Base-by-base conservation (phyloP, 1,284 basidiomycete species). In the Testicularia cyperi region DNA sequence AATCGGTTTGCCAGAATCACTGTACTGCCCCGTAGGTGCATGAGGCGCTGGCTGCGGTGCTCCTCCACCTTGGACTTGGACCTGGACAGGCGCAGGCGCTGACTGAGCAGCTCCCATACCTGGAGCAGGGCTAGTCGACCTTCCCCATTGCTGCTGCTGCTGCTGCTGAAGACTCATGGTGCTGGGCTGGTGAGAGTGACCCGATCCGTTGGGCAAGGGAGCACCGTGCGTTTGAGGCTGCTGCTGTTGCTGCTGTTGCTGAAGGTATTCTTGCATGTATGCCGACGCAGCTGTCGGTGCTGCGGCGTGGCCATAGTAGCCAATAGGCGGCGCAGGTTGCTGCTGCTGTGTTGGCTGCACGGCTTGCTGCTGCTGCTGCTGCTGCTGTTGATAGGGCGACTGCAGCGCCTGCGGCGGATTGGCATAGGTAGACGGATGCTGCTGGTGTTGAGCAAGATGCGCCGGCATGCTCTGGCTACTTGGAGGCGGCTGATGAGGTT, bases 1-100 rank as follows among this genome's bases (percentile, higher is more conserved):
- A 30, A 92, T 86, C 2, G 84, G 83, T 32, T 82, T 81, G 0
- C 90, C 90, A 38, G 86, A 84, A 45, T 90, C 88, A 21, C 86
- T 88, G 44, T 84, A 85, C 65, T 86, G 83, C 0, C 84, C 83
- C 2, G 85, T 85, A 8, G 84, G 83, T 7, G 83, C 79, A 9
- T 66, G 43, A 19, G 32, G 71, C 16, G 45, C 43, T 5, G 38
- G 31, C 23, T 63, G 60, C 12, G 34, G 19, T 6, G 34, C 20
- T 36, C 34, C 23, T 13, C 24, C 14, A 19, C 20, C 19, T 32
- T 27, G 32, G 36, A 22, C 26, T 27, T 30, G 46, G 38, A 60
- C 61, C 26, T 54, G 63, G 12, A 30, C 18, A 6, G 32, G 29
- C 29, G 34, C 51, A 65, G 14, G 51, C 44, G 58, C 27, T 31